phyloP scores from a whole-genome alignment of 305 asterid species.

The Coffea humblotiana region DNA sequence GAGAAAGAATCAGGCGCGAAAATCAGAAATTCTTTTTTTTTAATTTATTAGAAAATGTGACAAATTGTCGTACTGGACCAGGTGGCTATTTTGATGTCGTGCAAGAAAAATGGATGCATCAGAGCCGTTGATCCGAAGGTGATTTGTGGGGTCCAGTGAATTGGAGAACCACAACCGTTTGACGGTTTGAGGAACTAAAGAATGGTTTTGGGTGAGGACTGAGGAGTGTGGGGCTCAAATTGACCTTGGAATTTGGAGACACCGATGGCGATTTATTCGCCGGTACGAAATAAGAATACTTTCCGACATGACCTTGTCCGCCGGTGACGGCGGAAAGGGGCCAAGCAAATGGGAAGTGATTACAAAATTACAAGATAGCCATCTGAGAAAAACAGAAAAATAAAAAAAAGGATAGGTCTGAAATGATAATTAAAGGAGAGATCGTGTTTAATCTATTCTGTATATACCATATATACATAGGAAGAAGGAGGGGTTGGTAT shows the following conservation, averaged over 20 bases:
- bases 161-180: not conserved
- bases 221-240: not conserved
- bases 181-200: not conserved
- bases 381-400: too few relatives aligned
- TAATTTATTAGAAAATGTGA: conserved; percentile 7
- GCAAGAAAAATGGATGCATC: conserved; percentile 9
- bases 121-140: not conserved
- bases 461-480: too few relatives aligned
- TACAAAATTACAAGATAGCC: too few relatives aligned
- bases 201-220: not conserved
- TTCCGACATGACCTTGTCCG: too few relatives aligned
- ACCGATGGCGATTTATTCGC: conserved; percentile 11
- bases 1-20: conserved; percentile 16
- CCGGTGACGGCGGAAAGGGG: too few relatives aligned
- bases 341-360: too few relatives aligned
- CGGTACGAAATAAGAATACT: not conserved
- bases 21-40: not conserved
- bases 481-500: too few relatives aligned
- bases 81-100: conserved; percentile 3
- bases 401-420: too few relatives aligned
- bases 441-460: too few relatives aligned
- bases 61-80: not conserved
- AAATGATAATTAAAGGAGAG: too few relatives aligned
- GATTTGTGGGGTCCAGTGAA: not conserved
- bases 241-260: not conserved